A percentile compares a stretch with the other conserved stretches of the same genome.
phyloP scores from a whole-genome alignment of 2,329 filamentous ascomycete genomes.

The Paecilomyces variotii region DNA sequence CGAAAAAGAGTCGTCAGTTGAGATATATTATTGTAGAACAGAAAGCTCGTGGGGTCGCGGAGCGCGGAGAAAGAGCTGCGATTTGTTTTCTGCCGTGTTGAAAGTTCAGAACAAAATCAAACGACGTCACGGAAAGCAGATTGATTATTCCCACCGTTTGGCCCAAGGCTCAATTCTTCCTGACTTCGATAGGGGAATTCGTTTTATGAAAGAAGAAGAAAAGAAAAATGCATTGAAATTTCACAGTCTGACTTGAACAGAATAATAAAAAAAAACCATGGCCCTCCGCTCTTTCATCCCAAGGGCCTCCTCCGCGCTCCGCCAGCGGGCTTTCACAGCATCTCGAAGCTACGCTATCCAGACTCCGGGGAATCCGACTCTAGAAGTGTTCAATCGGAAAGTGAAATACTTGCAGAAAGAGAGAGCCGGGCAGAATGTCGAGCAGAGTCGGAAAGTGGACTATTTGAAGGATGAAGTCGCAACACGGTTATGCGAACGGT shows the following conservation, averaged over 20 bases:
- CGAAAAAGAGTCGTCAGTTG: not conserved
- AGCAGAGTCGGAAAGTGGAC: constrained; percentile 71
- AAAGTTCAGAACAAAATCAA: not conserved
- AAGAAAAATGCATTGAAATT: not conserved
- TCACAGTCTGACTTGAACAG: too few species aligned
- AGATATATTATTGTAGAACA: not conserved
- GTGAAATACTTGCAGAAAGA: constrained; percentile 91
- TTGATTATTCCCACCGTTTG: not conserved
- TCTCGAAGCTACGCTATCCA: constrained; percentile 64
- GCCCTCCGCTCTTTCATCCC: constrained; percentile 14
- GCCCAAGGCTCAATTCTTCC: too few species aligned
- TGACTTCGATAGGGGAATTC: too few species aligned
- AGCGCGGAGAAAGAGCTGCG: not conserved
- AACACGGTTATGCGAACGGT: constrained; percentile 69
- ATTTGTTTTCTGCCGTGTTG: not conserved
- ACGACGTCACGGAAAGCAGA: not conserved
- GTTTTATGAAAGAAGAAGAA: too few species aligned
- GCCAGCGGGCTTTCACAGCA: constrained; percentile 10
- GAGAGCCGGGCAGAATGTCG: constrained; percentile 62
- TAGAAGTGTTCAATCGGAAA: constrained; percentile 84
- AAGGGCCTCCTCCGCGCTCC: constrained; percentile 7
- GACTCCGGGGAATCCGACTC: constrained; percentile 64
- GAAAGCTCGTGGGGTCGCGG: not conserved
- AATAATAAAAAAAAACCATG: constrained; percentile 9
- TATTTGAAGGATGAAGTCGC: constrained; percentile 94